Evolutionary conservation across 805 yeast genomes (phyloP).

Genomic region (Pichia californica): DNA sequence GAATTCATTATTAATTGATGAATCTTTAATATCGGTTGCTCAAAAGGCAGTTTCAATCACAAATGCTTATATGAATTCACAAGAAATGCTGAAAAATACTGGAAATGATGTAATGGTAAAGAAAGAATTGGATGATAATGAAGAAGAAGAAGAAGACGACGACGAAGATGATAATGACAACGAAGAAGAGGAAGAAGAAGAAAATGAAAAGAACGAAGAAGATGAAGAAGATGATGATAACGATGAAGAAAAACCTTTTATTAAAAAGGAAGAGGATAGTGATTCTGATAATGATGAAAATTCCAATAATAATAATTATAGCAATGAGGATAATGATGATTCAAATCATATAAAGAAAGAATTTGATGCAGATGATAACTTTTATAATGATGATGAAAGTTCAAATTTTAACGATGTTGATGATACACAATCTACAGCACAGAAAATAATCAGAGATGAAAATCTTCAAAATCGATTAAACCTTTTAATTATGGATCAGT

Average conservation of each 20-base stretch:
- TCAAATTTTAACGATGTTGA: no score
- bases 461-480: no score
- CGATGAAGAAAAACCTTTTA: background rate
- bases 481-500: no score
- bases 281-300: background rate
- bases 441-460: no score
- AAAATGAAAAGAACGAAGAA: no score
- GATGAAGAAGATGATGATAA: background rate
- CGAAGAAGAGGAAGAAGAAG: conserved; percentile 1
- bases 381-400: background rate
- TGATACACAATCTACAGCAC: no score
- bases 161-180: background rate
- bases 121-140: background rate
- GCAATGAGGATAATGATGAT: background rate
- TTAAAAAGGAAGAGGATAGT: background rate
- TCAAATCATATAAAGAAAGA: background rate
- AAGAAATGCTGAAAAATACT: background rate
- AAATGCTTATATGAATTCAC: conserved; percentile 4
- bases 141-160: background rate
- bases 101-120: no score
- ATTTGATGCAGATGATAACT: background rate
- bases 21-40: conserved; percentile 1
- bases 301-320: background rate
- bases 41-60: conserved; percentile 7
- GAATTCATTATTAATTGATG: background rate